Evolutionary conservation across 2,329 filamentous ascomycete genomes (phyloP), one percentile per base, ranked within the genome.

Genomic region (Curvularia spicifera): DNA sequence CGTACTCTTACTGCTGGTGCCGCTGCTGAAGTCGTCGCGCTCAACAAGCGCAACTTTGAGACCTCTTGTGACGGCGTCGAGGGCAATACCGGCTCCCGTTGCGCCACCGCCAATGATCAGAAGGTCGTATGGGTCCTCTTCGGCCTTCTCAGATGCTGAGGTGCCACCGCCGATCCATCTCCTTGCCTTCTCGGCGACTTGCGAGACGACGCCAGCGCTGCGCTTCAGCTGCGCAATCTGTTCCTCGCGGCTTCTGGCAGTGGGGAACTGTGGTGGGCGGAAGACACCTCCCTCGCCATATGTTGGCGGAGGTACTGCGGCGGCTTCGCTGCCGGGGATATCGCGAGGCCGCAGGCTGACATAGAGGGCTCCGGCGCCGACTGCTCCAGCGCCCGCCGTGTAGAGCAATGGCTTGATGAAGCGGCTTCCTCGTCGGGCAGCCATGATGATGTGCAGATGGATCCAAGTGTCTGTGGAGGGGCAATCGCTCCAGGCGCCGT

Each of bases 1-100:
- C 48, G 91, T 95, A 79, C 89, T 93, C 81, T 94, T 94, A 77
- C 89, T 91, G 80, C 89, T 93, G 40, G 91, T 94, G 29, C 91
- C 91, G 61, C 88, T 85, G 68, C 88, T 89, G 75, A 94, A 95
- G 78, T 95, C 91, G 75, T 94, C 91, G 61, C 90, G 84, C 79
- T 95, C 91, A 15, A 95, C 89, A 50, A 93, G 79, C 12, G 91
- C 91, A 58, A 95, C 91, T 78, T 88, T 91, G 69, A 94, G 80
- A 1, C 91, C 91, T 66, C 91, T 85, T 2, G 91, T 93, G 22
- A 87, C 89, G 35, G 91, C 91, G 77, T 95, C 91, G 45, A 95
- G 84, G 12, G 91, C 91, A 68, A 95, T 91, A 24, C 91, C 91
- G 5, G 90, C 84, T 13, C 91, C 91, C 1, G 91, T 94, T 13